Evolutionary conservation across 23 red algal species (phyloP), one percentile per base, ranked within the genome.

Genomic region (Gracilaria vermiculophylla): DNA sequence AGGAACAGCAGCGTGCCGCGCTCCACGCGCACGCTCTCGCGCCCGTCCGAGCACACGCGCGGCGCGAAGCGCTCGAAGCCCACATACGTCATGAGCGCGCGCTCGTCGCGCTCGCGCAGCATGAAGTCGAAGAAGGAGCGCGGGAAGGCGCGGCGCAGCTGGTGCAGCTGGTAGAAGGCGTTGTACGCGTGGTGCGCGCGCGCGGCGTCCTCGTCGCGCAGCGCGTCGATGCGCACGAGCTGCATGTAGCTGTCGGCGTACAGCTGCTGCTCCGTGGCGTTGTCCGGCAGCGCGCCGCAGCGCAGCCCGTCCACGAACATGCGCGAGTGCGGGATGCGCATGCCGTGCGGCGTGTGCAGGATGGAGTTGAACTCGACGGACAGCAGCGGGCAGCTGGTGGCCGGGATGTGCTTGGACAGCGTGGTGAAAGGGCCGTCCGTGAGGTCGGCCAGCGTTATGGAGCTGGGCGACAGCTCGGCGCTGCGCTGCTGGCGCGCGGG

Each of bases 181-280:
- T 43, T 62, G 58, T 83, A 65, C 1, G 41, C 62, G 23, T 49
- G 10, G 15, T 83, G 62, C 6, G 58, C 37, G 16, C 56, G 80
- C 20, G 80, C 56, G 42, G 43, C 51, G 19, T 58, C 45, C 62
- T 83, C 80, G 60, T 66, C 45, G 7, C 25, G 21, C 35, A 83
- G 61, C 20, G 47, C 35, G 14, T 69, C 61, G 28, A 83, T 83
- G 15, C 35, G 20, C 35, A 83, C 36, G 6, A 83, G 80, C 52
- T 83, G 53, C 80, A 83, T 83, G 61, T 70, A 62, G 21, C 35
- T 14, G 42, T 83, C 80, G 20, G 29, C 41, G 21, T 41, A 83
- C 23, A 83, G 60, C 33, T 83, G 34, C 37, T 83, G 17, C 42
- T 69, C 61, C 20, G 80, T 83, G 3, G 80, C 80, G 45, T 83